Evolutionary conservation across 2,329 filamentous ascomycete genomes (phyloP).

Genomic region (Arachnomyces sp.): DNA sequence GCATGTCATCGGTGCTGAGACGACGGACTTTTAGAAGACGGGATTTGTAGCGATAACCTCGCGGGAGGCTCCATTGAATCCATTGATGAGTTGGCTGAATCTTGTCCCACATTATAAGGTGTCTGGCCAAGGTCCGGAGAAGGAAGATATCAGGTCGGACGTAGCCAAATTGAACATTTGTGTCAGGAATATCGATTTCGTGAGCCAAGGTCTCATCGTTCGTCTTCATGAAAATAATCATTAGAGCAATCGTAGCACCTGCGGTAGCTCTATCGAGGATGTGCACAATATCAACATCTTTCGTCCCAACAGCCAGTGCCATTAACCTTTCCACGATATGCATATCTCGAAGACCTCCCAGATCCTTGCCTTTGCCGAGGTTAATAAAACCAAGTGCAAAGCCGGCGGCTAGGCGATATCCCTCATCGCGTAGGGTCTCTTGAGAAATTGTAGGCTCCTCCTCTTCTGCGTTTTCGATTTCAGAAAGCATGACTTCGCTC

Average conservation of each 20-base stretch:
- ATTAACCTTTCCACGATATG: slow-evolving; percentile 81
- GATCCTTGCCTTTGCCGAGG: slow-evolving; percentile 77
- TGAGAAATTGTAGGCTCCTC: slow-evolving; percentile 62
- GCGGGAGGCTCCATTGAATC: slow-evolving; percentile 67
- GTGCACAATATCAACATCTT: slow-evolving; percentile 86
- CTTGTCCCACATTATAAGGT: slow-evolving; percentile 85
- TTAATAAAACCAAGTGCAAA: slow-evolving; percentile 94
- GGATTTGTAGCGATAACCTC: slow-evolving; percentile 56
- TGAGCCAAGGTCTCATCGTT: slow-evolving; percentile 78
- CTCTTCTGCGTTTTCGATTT: slow-evolving; percentile 81
- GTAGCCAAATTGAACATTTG: slow-evolving; percentile 86
- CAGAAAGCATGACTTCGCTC: slow-evolving; percentile 98
- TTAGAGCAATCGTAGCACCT: slow-evolving; percentile 82
- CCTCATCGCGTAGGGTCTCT: slow-evolving; percentile 80
- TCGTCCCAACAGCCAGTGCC: slow-evolving; percentile 75
- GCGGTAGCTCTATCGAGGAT: slow-evolving; percentile 88
- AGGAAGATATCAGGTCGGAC: slow-evolving; percentile 89
- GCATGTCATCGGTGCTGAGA: slow-evolving; percentile 74
- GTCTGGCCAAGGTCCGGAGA: slow-evolving; percentile 77
- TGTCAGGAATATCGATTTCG: slow-evolving; percentile 90
- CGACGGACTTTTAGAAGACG: slow-evolving; percentile 53
- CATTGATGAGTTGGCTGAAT: slow-evolving; percentile 68
- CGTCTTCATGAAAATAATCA: slow-evolving; percentile 95
- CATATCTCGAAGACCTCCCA: slow-evolving; percentile 90
- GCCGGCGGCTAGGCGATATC: slow-evolving; percentile 90